Base-by-base conservation (phyloP, 148 eudicot species). In the Rhododendron ovatum region DNA sequence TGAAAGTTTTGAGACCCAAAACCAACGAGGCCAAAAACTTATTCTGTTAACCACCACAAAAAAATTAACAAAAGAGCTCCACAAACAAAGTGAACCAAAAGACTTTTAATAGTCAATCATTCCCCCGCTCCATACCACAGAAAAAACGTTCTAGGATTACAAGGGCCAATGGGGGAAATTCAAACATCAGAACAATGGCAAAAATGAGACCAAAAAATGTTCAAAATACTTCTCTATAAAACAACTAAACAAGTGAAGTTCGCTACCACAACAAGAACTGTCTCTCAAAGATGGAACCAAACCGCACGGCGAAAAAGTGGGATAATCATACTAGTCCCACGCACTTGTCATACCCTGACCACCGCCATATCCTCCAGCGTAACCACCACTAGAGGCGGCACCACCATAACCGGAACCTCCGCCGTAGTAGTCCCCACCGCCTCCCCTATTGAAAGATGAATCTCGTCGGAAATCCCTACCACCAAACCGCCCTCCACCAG, bases 401-500 rank as follows among this genome's bases (percentile, higher is more conserved):
- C 39, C 88, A 35, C 88, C 90, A 59, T 82, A 87, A 1, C 87
- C 89, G 24, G 57, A 2, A 69, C 85, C 87, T 14, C 88, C 91
- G 18, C 90, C 82, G 26, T 89, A 89, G 43, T 85, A 84, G 48
- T 89, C 89, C 28, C 47, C 87, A 35, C 89, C 67, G 7, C 83
- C 91, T 9, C 83, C 91, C 63, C 92, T 78, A 51, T 43, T 88
- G 63, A 65, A 89, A 45, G 88, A 80, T 6, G 85, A 55, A 61
- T 91, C 91, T 24, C 86, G 82, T 28, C 92, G 89, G 65, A 89
- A 89, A 47, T 91, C 92, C 78, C 92, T 89, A 28, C 90, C 89
- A 13, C 92, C 92, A 89, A 91, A 91, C 33, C 89, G 81, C n/a
- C 90, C 92, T 78, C 92, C 91, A 5, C 92, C 92, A 55, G 90